Evolutionary conservation across 2,329 filamentous ascomycete species (phyloP).

Genomic region (Corynespora cassiicola): DNA sequence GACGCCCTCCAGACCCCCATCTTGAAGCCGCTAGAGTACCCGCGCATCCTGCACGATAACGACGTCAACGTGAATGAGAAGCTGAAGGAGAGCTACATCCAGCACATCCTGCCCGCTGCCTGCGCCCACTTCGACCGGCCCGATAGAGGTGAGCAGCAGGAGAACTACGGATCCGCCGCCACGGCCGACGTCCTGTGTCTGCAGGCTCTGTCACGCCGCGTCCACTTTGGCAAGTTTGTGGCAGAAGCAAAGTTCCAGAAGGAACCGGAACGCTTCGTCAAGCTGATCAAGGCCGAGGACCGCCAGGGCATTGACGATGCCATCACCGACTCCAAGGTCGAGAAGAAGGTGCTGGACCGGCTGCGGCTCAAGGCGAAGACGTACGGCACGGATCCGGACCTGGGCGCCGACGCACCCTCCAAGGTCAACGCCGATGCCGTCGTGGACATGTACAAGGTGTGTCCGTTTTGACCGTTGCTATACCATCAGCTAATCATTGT

Average conservation of each 20-base stretch:
- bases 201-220: constrained; percentile 86
- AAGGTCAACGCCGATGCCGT: constrained; percentile 91
- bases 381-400: constrained; percentile 88
- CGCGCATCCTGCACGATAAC: constrained; percentile 85
- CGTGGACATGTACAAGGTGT: constrained; percentile 48
- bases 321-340: constrained; percentile 88
- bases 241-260: constrained; percentile 93
- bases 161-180: constrained; percentile 94
- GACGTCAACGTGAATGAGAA: constrained; percentile 87
- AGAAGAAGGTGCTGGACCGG: constrained; percentile 88
- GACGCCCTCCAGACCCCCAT: constrained; percentile 79
- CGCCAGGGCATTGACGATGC: constrained; percentile 82
- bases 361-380: constrained; percentile 88
- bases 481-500: background rate
- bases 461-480: background rate
- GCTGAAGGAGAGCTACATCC: constrained; percentile 85
- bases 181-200: constrained; percentile 90
- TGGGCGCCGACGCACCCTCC: constrained; percentile 60
- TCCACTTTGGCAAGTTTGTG: constrained; percentile 99
- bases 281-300: constrained; percentile 81
- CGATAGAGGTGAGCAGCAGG: constrained; percentile 83
- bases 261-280: constrained; percentile 80
- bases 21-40: constrained; percentile 87
- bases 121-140: constrained; percentile 79
- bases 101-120: constrained; percentile 81